phyloP scores from a whole-genome alignment of 352 stramenopile genomes.

The Aphanomyces invadans region DNA sequence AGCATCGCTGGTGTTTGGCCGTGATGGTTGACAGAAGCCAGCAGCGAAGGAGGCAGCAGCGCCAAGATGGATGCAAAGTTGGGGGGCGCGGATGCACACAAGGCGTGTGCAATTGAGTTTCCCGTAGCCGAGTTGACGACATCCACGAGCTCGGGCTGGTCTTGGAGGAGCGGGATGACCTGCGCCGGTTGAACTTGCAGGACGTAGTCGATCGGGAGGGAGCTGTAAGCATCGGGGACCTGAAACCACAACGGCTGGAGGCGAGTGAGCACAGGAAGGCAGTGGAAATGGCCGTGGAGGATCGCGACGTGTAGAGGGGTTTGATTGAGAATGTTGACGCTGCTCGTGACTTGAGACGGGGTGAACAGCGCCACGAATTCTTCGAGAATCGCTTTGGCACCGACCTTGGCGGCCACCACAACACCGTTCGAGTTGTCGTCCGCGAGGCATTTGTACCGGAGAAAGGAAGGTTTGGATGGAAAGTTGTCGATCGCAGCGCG shows the following conservation, averaged over 20 bases:
- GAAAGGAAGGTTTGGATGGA: neutral
- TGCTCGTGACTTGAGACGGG: neutral
- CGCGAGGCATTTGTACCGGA: neutral
- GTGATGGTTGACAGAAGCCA: neutral
- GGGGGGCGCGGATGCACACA: neutral
- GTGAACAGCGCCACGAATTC: neutral
- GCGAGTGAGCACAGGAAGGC: neutral
- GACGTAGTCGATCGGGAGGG: neutral
- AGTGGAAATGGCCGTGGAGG: neutral
- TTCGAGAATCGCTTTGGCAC: neutral
- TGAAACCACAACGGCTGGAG: neutral
- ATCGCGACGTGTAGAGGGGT: slow-evolving; percentile 15
- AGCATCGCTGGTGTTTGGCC: neutral
- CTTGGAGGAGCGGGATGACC: neutral
- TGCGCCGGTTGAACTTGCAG: neutral
- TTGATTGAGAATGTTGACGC: neutral
- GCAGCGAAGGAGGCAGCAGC: neutral
- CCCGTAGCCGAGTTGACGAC: neutral
- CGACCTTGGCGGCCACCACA: neutral
- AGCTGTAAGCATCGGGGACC: neutral
- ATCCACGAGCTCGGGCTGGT: neutral
- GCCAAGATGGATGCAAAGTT: slow-evolving; percentile 8
- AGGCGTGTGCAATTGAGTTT: slow-evolving; percentile 4
- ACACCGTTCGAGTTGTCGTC: neutral
- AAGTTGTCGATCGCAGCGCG: neutral